These are phyloP conservation scores for Corchorus capsularis DNA, from an alignment of 345 rosid genomes.

Conservation along the genomic window DNA sequence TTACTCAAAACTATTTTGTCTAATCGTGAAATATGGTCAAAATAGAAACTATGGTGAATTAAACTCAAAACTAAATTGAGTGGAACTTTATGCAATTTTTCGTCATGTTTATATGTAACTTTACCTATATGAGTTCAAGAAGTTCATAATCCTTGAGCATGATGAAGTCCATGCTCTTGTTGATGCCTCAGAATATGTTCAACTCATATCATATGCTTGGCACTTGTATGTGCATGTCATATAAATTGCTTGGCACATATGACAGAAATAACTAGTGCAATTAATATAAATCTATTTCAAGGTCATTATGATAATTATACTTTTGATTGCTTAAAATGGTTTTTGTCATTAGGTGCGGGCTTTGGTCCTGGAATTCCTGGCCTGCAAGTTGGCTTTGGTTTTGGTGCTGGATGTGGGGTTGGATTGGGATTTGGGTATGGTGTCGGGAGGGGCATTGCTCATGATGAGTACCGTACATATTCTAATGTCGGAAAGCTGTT, in stretches of 20 bases:
- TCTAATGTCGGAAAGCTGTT: slow-evolving; percentile 53
- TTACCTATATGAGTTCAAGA: no score
- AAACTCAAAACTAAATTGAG: no score
- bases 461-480: slow-evolving; percentile 46
- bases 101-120: no score
- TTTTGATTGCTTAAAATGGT: neutral
- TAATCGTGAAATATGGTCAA: neutral
- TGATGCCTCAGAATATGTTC: neutral
- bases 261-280: no score
- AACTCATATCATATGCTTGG: neutral
- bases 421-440: slow-evolving; percentile 95
- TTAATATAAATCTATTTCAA: neutral
- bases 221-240: neutral
- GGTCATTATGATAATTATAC: neutral
- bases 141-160: no score
- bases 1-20: no score
- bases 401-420: slow-evolving; percentile 88
- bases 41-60: neutral
- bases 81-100: no score
- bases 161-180: neutral
- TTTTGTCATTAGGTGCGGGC: slow-evolving; percentile 56
- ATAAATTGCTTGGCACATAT: neutral
- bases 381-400: slow-evolving; percentile 70
- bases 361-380: slow-evolving; percentile 89
- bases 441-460: slow-evolving; percentile 72